Percentiles rank a stretch among this genome's conserved stretches.
Conservation (phyloP, 495 filamentous ascomycete species). For the Aspergillus wentii region DNA sequence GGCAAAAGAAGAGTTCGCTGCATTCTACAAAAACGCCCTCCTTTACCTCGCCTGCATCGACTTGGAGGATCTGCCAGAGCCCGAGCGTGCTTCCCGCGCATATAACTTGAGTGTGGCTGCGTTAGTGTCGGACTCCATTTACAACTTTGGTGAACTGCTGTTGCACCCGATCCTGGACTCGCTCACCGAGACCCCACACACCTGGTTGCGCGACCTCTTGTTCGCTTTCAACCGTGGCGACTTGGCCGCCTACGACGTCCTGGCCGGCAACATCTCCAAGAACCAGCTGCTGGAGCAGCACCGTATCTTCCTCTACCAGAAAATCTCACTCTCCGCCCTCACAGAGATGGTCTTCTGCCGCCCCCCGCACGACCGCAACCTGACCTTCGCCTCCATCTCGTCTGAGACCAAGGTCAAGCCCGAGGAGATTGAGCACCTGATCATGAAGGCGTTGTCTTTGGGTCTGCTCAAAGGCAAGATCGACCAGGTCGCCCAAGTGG, state of each 20-base stretch:
- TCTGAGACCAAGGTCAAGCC: slow-evolving; percentile 87
- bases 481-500: slow-evolving; percentile 91
- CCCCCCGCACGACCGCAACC: slow-evolving; percentile 89
- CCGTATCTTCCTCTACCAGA: slow-evolving; percentile 82
- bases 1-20: slow-evolving; percentile 83
- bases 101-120: slow-evolving; percentile 92
- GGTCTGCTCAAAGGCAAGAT: slow-evolving; percentile 88
- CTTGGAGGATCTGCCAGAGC: slow-evolving; percentile 61
- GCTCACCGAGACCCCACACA: slow-evolving; percentile 57
- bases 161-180: slow-evolving; percentile 93
- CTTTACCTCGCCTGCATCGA: slow-evolving; percentile 98
- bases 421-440: slow-evolving; percentile 91
- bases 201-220: slow-evolving; percentile 88
- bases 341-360: slow-evolving; percentile 96
- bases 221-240: slow-evolving; percentile 98
- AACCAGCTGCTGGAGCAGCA: slow-evolving; percentile 76
- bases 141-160: slow-evolving; percentile 98
- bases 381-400: slow-evolving; percentile 83
- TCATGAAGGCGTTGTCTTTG: slow-evolving; percentile 96
- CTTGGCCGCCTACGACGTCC: slow-evolving; percentile 75
- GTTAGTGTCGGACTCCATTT: slow-evolving; percentile 88
- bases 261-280: slow-evolving; percentile 70
- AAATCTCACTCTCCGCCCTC: slow-evolving; percentile 92
- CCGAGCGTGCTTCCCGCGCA: slow-evolving; percentile 73
- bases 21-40: slow-evolving; percentile 95